Percentiles rank a stretch among this genome's conserved stretches.
Evolutionary conservation across 2,329 filamentous ascomycete species (phyloP).

Genomic region (Purpureocillium lavendulum): DNA sequence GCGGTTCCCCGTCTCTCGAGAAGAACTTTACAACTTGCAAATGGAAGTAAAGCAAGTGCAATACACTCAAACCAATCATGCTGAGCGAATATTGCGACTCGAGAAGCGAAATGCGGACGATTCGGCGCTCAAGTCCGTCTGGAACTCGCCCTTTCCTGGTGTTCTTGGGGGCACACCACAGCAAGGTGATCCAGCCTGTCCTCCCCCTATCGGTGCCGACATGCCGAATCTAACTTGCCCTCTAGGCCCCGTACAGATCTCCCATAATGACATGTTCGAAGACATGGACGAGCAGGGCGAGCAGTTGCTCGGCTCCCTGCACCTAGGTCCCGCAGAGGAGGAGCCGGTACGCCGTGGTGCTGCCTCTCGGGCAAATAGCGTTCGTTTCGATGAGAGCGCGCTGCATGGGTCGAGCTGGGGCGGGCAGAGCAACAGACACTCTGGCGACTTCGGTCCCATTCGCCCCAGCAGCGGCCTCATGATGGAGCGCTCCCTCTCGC

Average conservation of each 20-base stretch:
- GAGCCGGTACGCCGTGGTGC: conserved; percentile 77
- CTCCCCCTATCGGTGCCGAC: neutral
- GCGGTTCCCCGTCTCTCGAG: conserved; percentile 49
- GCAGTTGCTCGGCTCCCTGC: conserved; percentile 70
- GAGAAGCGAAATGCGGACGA: conserved; percentile 62
- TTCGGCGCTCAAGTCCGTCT: conserved; percentile 71
- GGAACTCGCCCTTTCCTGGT: conserved; percentile 90
- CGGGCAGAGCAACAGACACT: conserved; percentile 67
- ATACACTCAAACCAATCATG: conserved; percentile 52
- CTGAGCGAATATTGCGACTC: conserved; percentile 51
- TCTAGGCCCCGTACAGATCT: conserved; percentile 69
- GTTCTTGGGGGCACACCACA: conserved; percentile 75
- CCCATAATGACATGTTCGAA: conserved; percentile 78
- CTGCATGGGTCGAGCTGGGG: conserved; percentile 82
- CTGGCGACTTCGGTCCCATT: conserved; percentile 70
- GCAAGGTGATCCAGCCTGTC: conserved; percentile 51
- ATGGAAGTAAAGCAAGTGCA: conserved; percentile 65
- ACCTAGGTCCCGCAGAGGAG: conserved; percentile 74
- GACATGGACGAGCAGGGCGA: conserved; percentile 83
- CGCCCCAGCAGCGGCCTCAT: conserved; percentile 77
- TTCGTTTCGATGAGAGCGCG: conserved; percentile 93
- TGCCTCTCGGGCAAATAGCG: conserved; percentile 89
- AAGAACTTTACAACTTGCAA: conserved; percentile 60
- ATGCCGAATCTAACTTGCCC: neutral
- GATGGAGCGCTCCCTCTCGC: conserved; percentile 85